Percentiles rank a stretch among this genome's conserved stretches.
Conservation (phyloP, 345 rosid species). For the Eucalyptus pauciflora region DNA sequence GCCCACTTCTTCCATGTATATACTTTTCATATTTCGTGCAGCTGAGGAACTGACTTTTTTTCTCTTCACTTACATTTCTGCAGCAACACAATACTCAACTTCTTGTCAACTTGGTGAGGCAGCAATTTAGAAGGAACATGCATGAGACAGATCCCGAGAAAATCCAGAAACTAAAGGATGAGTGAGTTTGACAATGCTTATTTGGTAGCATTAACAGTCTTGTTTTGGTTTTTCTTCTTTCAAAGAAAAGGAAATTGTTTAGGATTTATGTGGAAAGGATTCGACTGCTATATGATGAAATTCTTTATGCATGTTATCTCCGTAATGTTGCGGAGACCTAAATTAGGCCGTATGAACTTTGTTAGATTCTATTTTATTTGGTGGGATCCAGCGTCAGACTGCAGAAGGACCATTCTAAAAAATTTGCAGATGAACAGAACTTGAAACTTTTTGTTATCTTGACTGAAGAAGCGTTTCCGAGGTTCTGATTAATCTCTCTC, state of each 20-base stretch:
- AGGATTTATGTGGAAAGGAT: background rate
- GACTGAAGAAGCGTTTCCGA: background rate
- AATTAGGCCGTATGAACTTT: background rate
- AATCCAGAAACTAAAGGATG: conserved; percentile 84
- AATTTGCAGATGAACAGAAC: background rate
- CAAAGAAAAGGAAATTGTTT: background rate
- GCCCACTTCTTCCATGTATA: background rate
- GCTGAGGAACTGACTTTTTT: background rate
- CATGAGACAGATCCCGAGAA: conserved; percentile 83
- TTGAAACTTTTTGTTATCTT: background rate
- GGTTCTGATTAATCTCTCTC: background rate
- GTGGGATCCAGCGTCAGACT: background rate
- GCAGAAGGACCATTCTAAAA: background rate
- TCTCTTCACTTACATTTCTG: background rate
- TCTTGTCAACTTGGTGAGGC: conserved; percentile 74
- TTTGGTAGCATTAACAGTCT: background rate
- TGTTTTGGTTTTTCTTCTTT: background rate
- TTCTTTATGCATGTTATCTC: background rate
- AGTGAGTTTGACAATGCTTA: conserved; percentile 36
- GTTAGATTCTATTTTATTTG: background rate
- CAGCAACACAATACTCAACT: conserved; percentile 88
- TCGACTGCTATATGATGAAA: background rate
- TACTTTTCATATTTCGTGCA: background rate
- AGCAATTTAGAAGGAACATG: conserved; percentile 74
- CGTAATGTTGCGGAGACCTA: background rate